Conservation (phyloP, 495 filamentous ascomycete genomes). For the Hyaloscypha bicolor region DNA sequence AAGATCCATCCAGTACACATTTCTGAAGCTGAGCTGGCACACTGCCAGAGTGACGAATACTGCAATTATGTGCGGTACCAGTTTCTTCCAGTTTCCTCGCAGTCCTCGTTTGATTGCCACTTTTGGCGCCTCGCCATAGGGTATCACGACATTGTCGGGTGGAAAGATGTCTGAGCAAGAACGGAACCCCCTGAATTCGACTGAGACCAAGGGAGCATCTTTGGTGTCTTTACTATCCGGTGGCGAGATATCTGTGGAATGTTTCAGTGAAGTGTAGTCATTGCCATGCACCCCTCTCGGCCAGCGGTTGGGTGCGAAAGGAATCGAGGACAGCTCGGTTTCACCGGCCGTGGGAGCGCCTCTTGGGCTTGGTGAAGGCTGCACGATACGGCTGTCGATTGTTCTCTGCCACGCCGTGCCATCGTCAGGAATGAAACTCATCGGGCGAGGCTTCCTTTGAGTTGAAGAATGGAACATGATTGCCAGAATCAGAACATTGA, state of each 20-base stretch:
- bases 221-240: neutral
- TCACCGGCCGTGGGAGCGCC: no score
- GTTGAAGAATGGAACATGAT: no score
- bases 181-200: neutral
- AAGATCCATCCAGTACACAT: constrained; percentile 17
- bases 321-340: no score
- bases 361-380: no score
- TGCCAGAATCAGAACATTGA: neutral
- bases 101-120: neutral
- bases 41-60: neutral
- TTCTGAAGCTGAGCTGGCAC: constrained; percentile 12
- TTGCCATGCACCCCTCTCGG: no score
- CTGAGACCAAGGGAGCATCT: neutral
- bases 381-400: no score
- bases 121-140: neutral
- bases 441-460: no score
- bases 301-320: no score
- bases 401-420: no score
- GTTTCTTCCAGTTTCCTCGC: constrained; percentile 10
- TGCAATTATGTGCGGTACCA: constrained; percentile 5
- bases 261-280: no score
- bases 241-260: no score
- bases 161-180: neutral
- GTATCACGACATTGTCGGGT: neutral
- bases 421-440: no score